These are phyloP conservation scores for Hymenoscyphus fructigenus DNA, from an alignment of 2,329 filamentous ascomycete species.

Conservation along the genomic window DNA sequence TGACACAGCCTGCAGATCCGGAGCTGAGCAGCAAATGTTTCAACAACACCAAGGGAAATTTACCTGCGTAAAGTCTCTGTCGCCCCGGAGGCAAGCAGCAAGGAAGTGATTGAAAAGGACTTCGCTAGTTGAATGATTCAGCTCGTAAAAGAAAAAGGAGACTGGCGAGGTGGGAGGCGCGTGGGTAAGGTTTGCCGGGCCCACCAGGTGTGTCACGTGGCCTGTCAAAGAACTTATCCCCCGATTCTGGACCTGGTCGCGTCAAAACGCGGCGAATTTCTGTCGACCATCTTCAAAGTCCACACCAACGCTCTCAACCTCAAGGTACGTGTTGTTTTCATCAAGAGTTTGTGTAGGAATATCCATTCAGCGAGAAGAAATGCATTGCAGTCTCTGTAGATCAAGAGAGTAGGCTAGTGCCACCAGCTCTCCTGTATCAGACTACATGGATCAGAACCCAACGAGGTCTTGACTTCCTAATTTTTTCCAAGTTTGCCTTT, in stretches of 20 bases:
- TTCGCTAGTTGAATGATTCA: too few species aligned
- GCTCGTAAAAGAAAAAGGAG: too few species aligned
- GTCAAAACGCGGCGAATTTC: background rate
- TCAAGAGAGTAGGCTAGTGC: background rate
- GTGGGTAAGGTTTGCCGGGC: too few species aligned
- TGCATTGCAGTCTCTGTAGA: background rate
- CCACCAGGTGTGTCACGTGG: background rate
- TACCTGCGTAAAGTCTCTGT: too few species aligned
- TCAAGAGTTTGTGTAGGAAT: background rate
- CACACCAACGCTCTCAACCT: constrained; percentile 6
- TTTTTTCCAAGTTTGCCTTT: background rate
- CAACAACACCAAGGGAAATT: too few species aligned
- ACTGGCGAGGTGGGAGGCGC: too few species aligned
- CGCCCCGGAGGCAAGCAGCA: too few species aligned
- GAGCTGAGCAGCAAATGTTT: too few species aligned
- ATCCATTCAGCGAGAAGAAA: background rate
- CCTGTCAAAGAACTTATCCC: background rate
- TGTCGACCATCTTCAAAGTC: background rate
- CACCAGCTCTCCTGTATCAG: background rate
- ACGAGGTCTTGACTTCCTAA: background rate
- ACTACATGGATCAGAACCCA: background rate
- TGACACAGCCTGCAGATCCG: too few species aligned
- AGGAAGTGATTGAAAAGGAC: too few species aligned
- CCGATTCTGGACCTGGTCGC: constrained; percentile 4
- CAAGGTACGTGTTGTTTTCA: constrained; percentile 13